Evolutionary conservation across 1,284 basidiomycete genomes (phyloP), one percentile per base, ranked within the genome.

Genomic region (Ganoderma lucidum): DNA sequence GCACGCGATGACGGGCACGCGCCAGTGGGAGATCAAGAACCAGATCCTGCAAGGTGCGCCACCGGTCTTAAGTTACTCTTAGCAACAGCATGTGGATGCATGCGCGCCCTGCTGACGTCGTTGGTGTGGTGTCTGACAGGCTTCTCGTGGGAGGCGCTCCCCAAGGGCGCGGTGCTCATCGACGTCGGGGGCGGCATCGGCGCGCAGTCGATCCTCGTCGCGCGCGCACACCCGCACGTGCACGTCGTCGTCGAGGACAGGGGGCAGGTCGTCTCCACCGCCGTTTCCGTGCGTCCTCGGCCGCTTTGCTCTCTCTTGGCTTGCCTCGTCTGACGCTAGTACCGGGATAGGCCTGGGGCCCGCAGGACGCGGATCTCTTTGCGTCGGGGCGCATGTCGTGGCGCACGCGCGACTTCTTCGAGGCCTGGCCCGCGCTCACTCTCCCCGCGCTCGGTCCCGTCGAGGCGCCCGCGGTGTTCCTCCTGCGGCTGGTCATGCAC

Each of bases 161-260:
- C 85, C 2, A 78, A 75, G 35, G 85, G 85, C 6, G 45, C 73
- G 55, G 79, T 86, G 6, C 80, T 93, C 28, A 88, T 93, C 8
- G 92, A 93, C 73, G 91, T 93, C 4, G 92, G 92, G 0, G 91
- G 92, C 6, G 92, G 92, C 1, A 90, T 92, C 61, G 92, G 92
- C 12, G 88, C 88, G 19, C 88, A 89, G 1, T 87, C 85, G 39
- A 88, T 93, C 85, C 71, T 87, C 61, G 85, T 93, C 37, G 89
- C 88, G n/a, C 84, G 85, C 53, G 83, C 86, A 3, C 88, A 88
- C 67, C 78, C 83, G 6, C 82, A 82, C 8, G 73, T 91, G 53
- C 83, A 82, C 64, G 91, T 93, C 73, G 79, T 93, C 28, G 83
- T 93, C 28, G 92, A 93, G 74, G 92, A 93, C 77, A 83, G 88